Base-by-base conservation (phyloP, 2,329 filamentous ascomycete genomes). In the Aspergillus carbonarius region DNA sequence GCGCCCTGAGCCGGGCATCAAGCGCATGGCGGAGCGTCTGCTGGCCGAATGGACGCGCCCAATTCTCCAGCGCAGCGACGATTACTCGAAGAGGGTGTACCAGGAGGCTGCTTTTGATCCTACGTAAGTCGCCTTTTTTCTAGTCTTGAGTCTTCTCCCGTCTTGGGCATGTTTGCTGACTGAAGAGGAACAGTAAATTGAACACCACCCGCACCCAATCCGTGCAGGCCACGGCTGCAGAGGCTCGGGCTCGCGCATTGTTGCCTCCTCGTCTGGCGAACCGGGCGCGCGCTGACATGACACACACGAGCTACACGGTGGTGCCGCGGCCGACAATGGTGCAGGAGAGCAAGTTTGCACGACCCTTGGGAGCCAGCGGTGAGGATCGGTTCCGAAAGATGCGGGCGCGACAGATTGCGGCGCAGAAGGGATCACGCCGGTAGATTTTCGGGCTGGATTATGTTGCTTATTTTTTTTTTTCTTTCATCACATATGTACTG, bases 31-130 rank as follows among this genome's bases (percentile, higher is more conserved):
- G 0, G 93, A 98, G 79, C 87, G 90, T 50, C 82, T 98, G n/a
- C 82, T 97, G 57, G 91, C 91, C 57, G 93, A 98, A 72, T 99
- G 95, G 95, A 96, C 92, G 64, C 84, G 95, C 40, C 93, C 93
- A 4, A 96, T 99, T 63, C 82, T 99, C 55, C 93, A 96, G 79
- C 88, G 92, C 66, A 96, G 91, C 61, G 92, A 96, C 68, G 92
- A 97, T 75, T 97, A 96, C 80, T 93, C 92, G 78, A 95, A 96
- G 81, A 87, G 90, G 61, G 81, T 83, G 51, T 82, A 85, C 65
- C 78, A 81, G 54, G 80, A 83, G 60, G 83, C 80, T 25, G 80
- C 81, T 32, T 88, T 85, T 68, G 86, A 88, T 71, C 85, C 85
- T 62, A 79, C 74, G 76, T 78, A 74, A 61, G 75, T 71, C 50